phyloP scores from a whole-genome alignment of 345 rosid genomes.

The Linum tenue region DNA sequence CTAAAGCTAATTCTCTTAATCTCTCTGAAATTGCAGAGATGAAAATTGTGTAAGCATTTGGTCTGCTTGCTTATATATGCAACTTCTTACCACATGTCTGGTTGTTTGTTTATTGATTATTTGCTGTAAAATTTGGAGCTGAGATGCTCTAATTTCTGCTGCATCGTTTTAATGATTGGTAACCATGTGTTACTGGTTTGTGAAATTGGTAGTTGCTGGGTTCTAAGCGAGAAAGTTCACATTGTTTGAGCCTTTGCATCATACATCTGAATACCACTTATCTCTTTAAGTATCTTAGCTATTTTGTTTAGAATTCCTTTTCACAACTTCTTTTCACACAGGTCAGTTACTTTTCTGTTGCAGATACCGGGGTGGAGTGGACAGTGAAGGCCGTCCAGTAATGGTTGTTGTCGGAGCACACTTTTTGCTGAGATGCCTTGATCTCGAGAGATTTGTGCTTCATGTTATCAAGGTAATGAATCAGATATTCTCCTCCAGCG shows the following conservation, averaged over 20 bases:
- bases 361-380: conserved; percentile 98
- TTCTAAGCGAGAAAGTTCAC: no score
- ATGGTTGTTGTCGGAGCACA: conserved; percentile 99
- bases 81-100: neutral
- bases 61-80: neutral
- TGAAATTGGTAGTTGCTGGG: no score
- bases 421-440: conserved; percentile 86
- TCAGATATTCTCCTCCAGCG: neutral
- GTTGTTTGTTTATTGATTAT: conserved; percentile 12
- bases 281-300: no score
- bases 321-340: no score
- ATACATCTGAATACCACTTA: no score
- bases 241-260: no score
- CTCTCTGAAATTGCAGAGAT: conserved; percentile 95
- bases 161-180: conserved; percentile 12
- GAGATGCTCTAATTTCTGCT: conserved; percentile 15
- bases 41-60: conserved; percentile 79
- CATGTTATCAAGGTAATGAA: conserved; percentile 60
- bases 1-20: conserved; percentile 90
- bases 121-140: conserved; percentile 10
- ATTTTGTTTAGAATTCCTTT: no score
- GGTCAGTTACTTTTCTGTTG: neutral
- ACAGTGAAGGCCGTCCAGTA: conserved; percentile 87
- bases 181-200: no score
- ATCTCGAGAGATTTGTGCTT: conserved; percentile 79